Base-by-base conservation (phyloP, 1,284 basidiomycete species). In the Bjerkandera adusta region DNA sequence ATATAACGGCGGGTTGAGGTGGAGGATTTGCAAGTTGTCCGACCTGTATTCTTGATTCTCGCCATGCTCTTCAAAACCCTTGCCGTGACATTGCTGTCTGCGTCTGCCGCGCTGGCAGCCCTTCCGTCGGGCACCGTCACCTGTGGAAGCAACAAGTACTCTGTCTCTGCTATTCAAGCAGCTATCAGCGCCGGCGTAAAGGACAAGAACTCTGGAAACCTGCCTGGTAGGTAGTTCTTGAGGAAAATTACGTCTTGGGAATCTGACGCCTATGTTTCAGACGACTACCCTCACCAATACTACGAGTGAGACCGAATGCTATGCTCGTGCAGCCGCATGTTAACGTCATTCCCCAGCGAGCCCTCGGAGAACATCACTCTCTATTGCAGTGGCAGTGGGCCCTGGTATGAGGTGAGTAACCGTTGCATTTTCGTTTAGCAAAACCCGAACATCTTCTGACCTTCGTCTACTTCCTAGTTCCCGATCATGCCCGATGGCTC, bases 121-220 rank as follows among this genome's bases (percentile, higher is more conserved):
- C 55, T 59, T 6, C 59, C 59, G 12, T 58, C 59, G 5, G 59
- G 59, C 35, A 57, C 53, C 20, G 59, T 61, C n/a, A 61, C 57
- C 13, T 61, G 59, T 45, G 59, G 59, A 16, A 53, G 49, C 47
- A 56, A 61, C 48, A 48, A 50, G 27, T 61, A 61, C 51, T 52
- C 25, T 33, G 53, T 49, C 8, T 57, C 56, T 16, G 53, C 49
- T 3, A 51, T 61, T 38, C 49, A 47, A 22, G 56, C 58, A 38
- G 59, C 59, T n/a, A 57, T 61, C 44, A 54, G 55, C 40, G 55
- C 51, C n/a, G 59, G 59, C 20, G 46, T 58, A 21, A 43, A 53
- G 30, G 54, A 59, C 36, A 36, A 48, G 47, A 47, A 57, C 35
- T n/a, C 18, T 20, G 53, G 51, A 16, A 52, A 56, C 44, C 41